These are phyloP conservation scores for Apiospora hydei DNA, from an alignment of 2,329 filamentous ascomycete genomes.

Conservation along the genomic window DNA sequence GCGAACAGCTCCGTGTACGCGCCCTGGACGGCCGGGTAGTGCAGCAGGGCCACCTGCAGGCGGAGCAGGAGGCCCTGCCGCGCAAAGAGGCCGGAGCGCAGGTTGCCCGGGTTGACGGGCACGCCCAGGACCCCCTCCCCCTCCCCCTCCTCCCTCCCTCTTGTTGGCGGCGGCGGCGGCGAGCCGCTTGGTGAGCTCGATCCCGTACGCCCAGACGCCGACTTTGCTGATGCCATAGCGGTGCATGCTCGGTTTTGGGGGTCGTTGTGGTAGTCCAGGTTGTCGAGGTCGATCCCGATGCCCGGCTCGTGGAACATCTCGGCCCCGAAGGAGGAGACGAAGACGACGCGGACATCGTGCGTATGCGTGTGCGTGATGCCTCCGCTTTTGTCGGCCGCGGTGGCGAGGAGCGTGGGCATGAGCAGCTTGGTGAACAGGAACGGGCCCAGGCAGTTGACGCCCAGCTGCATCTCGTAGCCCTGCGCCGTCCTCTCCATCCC, in stretches of 20 bases:
- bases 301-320: slow-evolving; percentile 26
- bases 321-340: slow-evolving; percentile 40
- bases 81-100: slow-evolving; percentile 38
- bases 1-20: slow-evolving; percentile 53
- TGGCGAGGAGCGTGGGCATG: slow-evolving; percentile 36
- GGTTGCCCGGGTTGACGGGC: slow-evolving; percentile 39
- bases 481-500: slow-evolving; percentile 29
- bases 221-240: slow-evolving; percentile 41
- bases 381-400: slow-evolving; percentile 28
- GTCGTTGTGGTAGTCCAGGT: slow-evolving; percentile 29
- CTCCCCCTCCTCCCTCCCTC: too few species aligned
- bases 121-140: slow-evolving; percentile 31
- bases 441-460: slow-evolving; percentile 37
- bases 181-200: slow-evolving; percentile 37
- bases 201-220: slow-evolving; percentile 40
- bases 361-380: slow-evolving; percentile 23
- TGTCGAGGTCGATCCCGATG: not conserved
- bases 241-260: slow-evolving; percentile 31
- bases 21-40: slow-evolving; percentile 39
- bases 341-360: slow-evolving; percentile 39
- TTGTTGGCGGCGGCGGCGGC: slow-evolving; percentile 21
- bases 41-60: slow-evolving; percentile 15
- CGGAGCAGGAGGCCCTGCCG: slow-evolving; percentile 30
- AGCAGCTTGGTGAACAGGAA: slow-evolving; percentile 42
- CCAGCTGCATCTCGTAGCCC: slow-evolving; percentile 42